Conservation (phyloP, 768 basidiomycete genomes). For the Cyathus striatus region DNA sequence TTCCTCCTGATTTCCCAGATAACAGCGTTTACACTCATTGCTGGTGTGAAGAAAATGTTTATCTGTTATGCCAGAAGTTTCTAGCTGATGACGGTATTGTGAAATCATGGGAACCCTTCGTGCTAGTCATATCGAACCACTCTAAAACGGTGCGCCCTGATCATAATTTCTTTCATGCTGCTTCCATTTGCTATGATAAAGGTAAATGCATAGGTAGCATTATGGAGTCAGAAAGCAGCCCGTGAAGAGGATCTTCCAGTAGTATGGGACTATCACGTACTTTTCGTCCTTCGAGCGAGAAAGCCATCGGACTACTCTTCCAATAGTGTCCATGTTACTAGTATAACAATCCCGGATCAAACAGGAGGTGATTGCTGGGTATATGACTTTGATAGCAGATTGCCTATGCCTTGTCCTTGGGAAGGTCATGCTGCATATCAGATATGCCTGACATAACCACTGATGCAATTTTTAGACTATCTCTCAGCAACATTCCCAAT, state of each 20-base stretch:
- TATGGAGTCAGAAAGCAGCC: conserved; percentile 56
- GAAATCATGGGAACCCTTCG: conserved; percentile 43
- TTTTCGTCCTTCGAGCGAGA: conserved; percentile 45
- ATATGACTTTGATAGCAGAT: conserved; percentile 63
- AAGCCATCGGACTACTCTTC: no score
- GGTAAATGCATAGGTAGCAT: no score
- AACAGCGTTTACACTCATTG: conserved; percentile 47
- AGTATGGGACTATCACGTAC: conserved; percentile 75
- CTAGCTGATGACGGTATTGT: conserved; percentile 17
- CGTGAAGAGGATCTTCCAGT: conserved; percentile 29
- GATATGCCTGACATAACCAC: no score
- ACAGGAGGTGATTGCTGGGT: conserved; percentile 39
- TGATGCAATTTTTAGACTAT: conserved; percentile 35
- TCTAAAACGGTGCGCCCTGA: conserved; percentile 52
- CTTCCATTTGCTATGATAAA: no score
- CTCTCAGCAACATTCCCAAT: conserved; percentile 37
- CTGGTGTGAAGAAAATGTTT: conserved; percentile 76
- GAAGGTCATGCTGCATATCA: conserved; percentile 34
- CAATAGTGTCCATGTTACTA: not conserved
- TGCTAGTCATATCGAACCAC: conserved; percentile 63
- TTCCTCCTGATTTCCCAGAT: conserved; percentile 29
- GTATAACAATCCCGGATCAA: not conserved
- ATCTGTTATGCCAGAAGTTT: conserved; percentile 48
- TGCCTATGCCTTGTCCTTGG: conserved; percentile 47
- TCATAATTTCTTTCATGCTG: no score